phyloP scores from a whole-genome alignment of 495 filamentous ascomycete genomes.

The Penicillium robsamsonii region DNA sequence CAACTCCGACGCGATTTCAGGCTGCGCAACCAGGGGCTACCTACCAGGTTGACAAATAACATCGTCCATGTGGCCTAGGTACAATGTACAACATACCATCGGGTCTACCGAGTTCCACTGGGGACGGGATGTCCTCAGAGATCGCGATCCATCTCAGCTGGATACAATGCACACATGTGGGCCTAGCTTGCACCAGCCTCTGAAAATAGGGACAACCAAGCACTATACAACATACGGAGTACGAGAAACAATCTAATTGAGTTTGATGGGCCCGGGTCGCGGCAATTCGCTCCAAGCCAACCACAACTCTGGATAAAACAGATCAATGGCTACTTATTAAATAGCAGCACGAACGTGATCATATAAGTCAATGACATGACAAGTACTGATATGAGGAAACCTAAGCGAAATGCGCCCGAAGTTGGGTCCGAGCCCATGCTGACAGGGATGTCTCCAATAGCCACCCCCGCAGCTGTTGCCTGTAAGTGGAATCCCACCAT shows the following conservation, averaged over 20 bases:
- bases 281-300: background rate
- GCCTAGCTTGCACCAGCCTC: background rate
- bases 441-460: conserved; percentile 5
- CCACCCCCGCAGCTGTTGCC: conserved; percentile 9
- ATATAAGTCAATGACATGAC: background rate
- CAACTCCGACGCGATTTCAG: conserved; percentile 5
- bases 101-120: conserved; percentile 2
- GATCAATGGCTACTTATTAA: background rate
- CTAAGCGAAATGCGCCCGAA: conserved; percentile 2
- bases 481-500: conserved; percentile 2
- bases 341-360: background rate
- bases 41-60: conserved; percentile 4
- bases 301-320: background rate
- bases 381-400: background rate
- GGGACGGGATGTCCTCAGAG: background rate
- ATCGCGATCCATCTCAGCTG: conserved; percentile 6
- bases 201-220: background rate
- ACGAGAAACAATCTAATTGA: conserved; percentile 16
- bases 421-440: conserved; percentile 14
- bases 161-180: background rate
- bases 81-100: background rate
- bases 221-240: background rate
- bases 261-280: conserved; percentile 9
- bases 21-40: conserved; percentile 1
- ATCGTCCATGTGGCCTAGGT: background rate